A percentile compares a stretch with the other conserved stretches of the same genome.
Conservation (phyloP, 768 basidiomycete genomes). For the Russula vinacea region DNA sequence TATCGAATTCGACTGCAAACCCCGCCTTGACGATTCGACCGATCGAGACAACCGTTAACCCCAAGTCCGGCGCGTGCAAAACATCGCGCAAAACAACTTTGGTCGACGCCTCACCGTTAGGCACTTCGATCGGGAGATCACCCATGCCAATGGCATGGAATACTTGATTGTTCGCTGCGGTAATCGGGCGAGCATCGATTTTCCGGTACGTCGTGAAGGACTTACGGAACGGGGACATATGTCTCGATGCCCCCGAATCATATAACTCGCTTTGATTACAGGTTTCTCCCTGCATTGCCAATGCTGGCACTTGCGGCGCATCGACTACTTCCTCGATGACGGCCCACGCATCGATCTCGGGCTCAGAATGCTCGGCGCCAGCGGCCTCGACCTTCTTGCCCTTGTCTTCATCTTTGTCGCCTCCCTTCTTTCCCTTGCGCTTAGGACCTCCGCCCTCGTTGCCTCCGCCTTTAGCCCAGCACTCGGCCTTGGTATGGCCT, state of each 20-base stretch:
- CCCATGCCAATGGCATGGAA: constrained; percentile 30
- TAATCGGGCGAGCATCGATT: constrained; percentile 22
- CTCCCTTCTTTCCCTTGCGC: background rate
- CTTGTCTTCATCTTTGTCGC: background rate
- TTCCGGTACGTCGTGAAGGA: constrained; percentile 20
- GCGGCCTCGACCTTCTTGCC: background rate
- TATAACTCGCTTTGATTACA: constrained; percentile 1
- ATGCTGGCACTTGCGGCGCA: background rate
- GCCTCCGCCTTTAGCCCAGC: background rate
- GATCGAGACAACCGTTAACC: constrained; percentile 26
- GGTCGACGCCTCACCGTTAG: background rate
- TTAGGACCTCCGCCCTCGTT: background rate
- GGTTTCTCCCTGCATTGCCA: too few relatives aligned
- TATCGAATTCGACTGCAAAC: background rate
- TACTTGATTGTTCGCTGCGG: constrained; percentile 23
- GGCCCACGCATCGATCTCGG: too few relatives aligned
- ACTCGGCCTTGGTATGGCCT: background rate
- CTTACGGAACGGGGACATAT: constrained; percentile 27
- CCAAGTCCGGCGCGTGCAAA: constrained; percentile 25
- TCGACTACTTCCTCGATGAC: too few relatives aligned
- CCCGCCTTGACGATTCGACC: constrained; percentile 15
- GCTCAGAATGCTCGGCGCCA: too few relatives aligned
- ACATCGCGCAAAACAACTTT: constrained; percentile 15
- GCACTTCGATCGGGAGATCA: constrained; percentile 20
- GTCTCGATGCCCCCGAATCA: constrained; percentile 29